Evolutionary conservation across 495 filamentous ascomycete species (phyloP).

Genomic region (Tuber calosporum): DNA sequence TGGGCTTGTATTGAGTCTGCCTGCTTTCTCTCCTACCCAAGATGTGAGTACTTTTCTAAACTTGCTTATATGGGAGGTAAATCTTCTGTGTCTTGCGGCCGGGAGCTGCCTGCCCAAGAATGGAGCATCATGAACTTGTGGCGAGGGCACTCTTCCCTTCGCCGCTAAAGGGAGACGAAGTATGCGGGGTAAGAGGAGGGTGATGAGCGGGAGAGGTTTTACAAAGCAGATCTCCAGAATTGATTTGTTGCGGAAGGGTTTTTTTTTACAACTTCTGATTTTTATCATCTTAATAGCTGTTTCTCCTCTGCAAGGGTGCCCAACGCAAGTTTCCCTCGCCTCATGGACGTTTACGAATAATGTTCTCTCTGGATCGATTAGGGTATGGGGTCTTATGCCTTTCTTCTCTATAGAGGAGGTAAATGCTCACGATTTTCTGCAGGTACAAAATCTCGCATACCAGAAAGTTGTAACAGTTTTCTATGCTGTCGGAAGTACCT

Average conservation of each 20-base stretch:
- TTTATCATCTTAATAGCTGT: slow-evolving; percentile 10
- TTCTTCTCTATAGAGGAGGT: background rate
- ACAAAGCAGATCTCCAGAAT: background rate
- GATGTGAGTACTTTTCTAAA: background rate
- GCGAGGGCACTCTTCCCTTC: background rate
- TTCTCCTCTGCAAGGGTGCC: slow-evolving; percentile 21
- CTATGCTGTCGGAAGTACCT: slow-evolving; percentile 35
- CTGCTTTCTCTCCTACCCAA: background rate
- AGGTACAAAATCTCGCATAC: slow-evolving; percentile 42
- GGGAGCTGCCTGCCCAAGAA: background rate
- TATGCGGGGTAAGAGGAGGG: background rate
- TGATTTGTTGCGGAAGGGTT: background rate
- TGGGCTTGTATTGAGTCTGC: background rate
- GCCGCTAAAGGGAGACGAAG: background rate
- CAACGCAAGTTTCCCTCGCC: slow-evolving; percentile 38
- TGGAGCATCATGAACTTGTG: background rate
- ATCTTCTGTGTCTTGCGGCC: background rate
- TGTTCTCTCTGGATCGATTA: slow-evolving; percentile 37
- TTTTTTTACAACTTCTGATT: slow-evolving; percentile 18
- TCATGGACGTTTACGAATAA: slow-evolving; percentile 32
- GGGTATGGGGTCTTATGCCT: slow-evolving; percentile 16
- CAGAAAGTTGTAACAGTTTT: slow-evolving; percentile 37
- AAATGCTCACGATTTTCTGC: background rate
- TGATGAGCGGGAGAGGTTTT: background rate
- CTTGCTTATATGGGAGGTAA: background rate